Base-by-base conservation (phyloP, 768 basidiomycete genomes). In the Coprinopsis cinerea region DNA sequence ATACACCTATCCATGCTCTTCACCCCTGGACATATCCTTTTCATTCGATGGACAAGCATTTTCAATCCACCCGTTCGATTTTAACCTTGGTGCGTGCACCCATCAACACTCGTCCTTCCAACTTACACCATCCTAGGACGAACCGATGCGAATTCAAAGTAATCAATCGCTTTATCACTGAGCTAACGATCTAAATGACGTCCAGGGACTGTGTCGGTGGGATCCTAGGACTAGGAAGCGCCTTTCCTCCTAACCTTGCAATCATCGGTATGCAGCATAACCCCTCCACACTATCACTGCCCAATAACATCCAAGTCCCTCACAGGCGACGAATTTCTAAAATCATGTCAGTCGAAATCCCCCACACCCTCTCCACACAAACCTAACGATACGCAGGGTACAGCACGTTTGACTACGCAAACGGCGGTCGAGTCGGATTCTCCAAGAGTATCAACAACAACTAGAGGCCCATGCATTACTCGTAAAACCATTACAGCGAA, bases 281-380 rank as follows among this genome's bases (percentile, higher is more conserved):
- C 44, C 7, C 11, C 17, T 4, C 9, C 14, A 11, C 7, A 10
- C 44, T 4, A 4, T 24, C 9, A 40, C 15, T 28, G 27, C 41
- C 46, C 39, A 14, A 34, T 35, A 13, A 53, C 26, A 25, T 28
- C n/a, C n/a, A n/a, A 52, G 6, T 9, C n/a, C 25, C 48, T 40
- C 27, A 20, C 52, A 76, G 76, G 80, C 1, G 82, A 76, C 59
- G 76, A 73, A 55, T 84, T 86, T 57, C 59, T 85, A 40, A 86
- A 85, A 66, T 82, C 78, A 9, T 86, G 84, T 81, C 52, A 60
- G 79, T 67, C 27, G 37, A 27, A 28, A 47, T 22, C 22, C 45
- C 23, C 39, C 24, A 34, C 47, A 25, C 45, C 30, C 26, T 30
- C 17, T 28, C 46, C 34, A 34, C 47, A 32, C 23, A 10, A 35